Base-by-base conservation (phyloP, 768 basidiomycete species). In the Gloeopeniophorella convolvens region DNA sequence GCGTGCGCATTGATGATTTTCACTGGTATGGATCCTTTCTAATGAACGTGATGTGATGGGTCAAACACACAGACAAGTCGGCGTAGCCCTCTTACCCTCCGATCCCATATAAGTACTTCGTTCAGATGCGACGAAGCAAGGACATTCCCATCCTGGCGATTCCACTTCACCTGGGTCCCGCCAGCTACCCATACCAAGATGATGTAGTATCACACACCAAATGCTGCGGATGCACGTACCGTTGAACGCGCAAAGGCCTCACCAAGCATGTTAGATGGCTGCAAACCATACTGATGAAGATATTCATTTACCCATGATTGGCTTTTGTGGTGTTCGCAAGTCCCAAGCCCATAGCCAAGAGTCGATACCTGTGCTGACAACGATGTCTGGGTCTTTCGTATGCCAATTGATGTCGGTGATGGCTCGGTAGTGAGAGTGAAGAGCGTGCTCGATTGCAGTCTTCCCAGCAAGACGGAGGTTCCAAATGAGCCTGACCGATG, bases 351-450 rank as follows among this genome's bases (percentile, higher is more conserved):
- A 89, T 16, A 97, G 66, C 82, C 94, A 96, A 0, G 93, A 85
- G 63, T 99, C 96, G 43, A 99, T 86, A 0, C 89, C 86, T 0
- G 86, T 91, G 40, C 93, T 95, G 2, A 87, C 85, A 15, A 98
- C 87, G 11, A 82, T 72, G 50, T 96, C 82, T 4, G 87, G 85
- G 59, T 93, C 84, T 4, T 77, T 76, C 0, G 85, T 85, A 60
- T 92, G 89, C 95, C 95, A 99, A 63, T 99, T 98, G 62, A 98
- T 90, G 62, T 99, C 96, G 3, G 96, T 97, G 46, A 99, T 93
- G 4, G 93, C 92, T 37, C 95, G 83, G 55, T 91, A 89, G 62
- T 99, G 96, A 1, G 89, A 85, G 53, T 85, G 83, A 4, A 97
- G 73, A 27, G 90, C 83, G 52, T 88, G 81, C 58, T 92, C 77